These are phyloP conservation scores for Papilionanthe hybrid DNA, from an alignment of 116 monocot genomes.

Conservation along the genomic window DNA sequence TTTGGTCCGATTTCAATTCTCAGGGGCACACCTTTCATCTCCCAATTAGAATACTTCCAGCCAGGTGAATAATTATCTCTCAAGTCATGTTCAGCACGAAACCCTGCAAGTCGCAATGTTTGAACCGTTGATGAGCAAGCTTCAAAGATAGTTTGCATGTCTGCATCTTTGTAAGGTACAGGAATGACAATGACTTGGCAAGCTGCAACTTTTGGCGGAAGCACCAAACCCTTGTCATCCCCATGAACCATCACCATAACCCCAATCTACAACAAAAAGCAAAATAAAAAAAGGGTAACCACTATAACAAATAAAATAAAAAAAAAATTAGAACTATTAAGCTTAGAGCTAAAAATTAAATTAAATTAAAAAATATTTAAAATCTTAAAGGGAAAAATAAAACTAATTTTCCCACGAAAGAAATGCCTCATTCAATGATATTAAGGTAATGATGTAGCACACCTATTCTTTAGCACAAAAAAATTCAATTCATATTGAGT, in stretches of 20 bases:
- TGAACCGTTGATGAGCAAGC: constrained; percentile 31
- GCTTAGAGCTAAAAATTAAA: not conserved
- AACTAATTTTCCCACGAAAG: too few relatives aligned
- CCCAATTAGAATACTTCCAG: constrained; percentile 79
- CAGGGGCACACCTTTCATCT: constrained; percentile 92
- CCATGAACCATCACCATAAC: constrained; percentile 99
- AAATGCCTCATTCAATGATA: too few relatives aligned
- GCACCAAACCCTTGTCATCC: constrained; percentile 87
- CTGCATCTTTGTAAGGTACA: constrained; percentile 85
- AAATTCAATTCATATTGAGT: too few relatives aligned
- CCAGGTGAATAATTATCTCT: constrained; percentile 42
- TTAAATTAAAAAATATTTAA: too few relatives aligned
- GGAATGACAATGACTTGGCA: constrained; percentile 75
- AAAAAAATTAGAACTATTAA: not conserved
- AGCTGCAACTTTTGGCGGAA: constrained; percentile 88
- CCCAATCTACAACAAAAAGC: constrained; percentile 53
- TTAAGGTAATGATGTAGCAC: too few relatives aligned
- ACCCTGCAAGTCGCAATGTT: constrained; percentile 15
- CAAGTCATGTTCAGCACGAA: constrained; percentile 26
- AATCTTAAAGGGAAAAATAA: too few relatives aligned
- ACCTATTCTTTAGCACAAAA: too few relatives aligned
- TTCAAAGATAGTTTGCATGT: constrained; percentile 54
- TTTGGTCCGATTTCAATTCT: constrained; percentile 31
- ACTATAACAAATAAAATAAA: not conserved
- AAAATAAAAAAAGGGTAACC: not conserved